These are phyloP conservation scores for Trypanosoma melophagium DNA, from an alignment of 208 protist genomes.

Conservation along the genomic window DNA sequence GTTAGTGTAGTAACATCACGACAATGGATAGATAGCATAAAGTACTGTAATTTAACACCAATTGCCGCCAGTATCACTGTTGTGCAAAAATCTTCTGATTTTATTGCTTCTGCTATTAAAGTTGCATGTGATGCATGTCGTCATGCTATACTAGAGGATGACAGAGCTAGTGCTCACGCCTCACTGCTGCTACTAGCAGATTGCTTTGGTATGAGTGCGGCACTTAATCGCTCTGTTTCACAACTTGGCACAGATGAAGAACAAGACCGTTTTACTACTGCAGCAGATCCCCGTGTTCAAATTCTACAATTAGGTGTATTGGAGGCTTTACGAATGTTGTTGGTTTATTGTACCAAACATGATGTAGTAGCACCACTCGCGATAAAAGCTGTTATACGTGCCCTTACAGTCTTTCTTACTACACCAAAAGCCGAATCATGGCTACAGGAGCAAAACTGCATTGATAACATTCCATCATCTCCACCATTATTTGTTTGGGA, in stretches of 20 bases:
- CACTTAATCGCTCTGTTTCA: conserved; percentile 60
- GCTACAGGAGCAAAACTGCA: conserved; percentile 26
- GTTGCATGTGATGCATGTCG: conserved; percentile 58
- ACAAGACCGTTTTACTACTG: conserved; percentile 65
- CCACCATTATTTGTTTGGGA: conserved; percentile 29
- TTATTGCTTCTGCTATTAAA: conserved; percentile 61
- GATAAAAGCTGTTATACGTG: conserved; percentile 52
- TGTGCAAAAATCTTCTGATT: conserved; percentile 55
- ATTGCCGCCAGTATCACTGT: conserved; percentile 8
- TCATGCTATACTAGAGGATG: conserved; percentile 36
- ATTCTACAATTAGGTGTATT: conserved; percentile 60
- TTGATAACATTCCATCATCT: conserved; percentile 8
- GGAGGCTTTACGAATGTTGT: conserved; percentile 50
- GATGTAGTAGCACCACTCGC: conserved; percentile 37
- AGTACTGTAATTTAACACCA: conserved; percentile 3
- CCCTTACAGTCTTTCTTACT: conserved; percentile 73
- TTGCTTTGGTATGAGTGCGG: conserved; percentile 51
- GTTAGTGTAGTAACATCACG: conserved; percentile 5
- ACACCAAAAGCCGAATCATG: conserved; percentile 47
- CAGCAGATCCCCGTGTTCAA: conserved; percentile 56
- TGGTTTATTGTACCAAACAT: conserved; percentile 54
- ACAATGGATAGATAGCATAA: conserved; percentile 36
- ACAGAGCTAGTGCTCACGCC: conserved; percentile 35
- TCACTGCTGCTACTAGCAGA: conserved; percentile 56
- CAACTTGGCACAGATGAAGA: conserved; percentile 56